Percentiles rank a stretch among this genome's conserved stretches.
Conservation (phyloP, 768 basidiomycete genomes). For the Leccinum fibrillosum region DNA sequence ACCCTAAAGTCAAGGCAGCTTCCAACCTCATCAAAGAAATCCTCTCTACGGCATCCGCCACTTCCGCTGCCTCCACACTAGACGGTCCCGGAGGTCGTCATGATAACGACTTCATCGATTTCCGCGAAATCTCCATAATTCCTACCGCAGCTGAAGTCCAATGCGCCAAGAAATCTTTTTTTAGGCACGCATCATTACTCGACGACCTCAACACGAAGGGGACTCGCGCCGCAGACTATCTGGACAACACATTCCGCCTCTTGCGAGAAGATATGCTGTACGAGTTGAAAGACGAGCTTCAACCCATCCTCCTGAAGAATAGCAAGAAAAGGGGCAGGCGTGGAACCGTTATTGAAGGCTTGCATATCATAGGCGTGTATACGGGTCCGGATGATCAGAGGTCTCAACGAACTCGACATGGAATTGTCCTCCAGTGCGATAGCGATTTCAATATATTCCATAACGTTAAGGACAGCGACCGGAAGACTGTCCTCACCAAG, state of each 20-base stretch:
- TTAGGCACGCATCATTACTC: constrained; percentile 42
- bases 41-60: constrained; percentile 25
- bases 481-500: constrained; percentile 36
- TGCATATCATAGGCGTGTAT: constrained; percentile 37
- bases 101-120: constrained; percentile 64
- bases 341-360: constrained; percentile 36
- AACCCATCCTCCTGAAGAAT: constrained; percentile 37
- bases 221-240: constrained; percentile 42
- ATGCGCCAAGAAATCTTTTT: constrained; percentile 44
- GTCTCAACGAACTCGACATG: constrained; percentile 36
- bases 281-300: constrained; percentile 55
- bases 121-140: constrained; percentile 57
- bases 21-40: constrained; percentile 42
- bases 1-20: constrained; percentile 24
- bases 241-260: constrained; percentile 67
- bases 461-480: constrained; percentile 33
- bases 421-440: constrained; percentile 37
- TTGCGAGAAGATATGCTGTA: constrained; percentile 61
- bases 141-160: constrained; percentile 59
- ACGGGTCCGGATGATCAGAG: constrained; percentile 25
- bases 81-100: constrained; percentile 60
- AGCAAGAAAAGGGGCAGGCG: constrained; percentile 34
- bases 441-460: constrained; percentile 38
- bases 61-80: constrained; percentile 14
- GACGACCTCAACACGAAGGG: constrained; percentile 40